These are phyloP conservation scores for Cucurbita maxima DNA, from an alignment of 306 rosid genomes.

Conservation along the genomic window DNA sequence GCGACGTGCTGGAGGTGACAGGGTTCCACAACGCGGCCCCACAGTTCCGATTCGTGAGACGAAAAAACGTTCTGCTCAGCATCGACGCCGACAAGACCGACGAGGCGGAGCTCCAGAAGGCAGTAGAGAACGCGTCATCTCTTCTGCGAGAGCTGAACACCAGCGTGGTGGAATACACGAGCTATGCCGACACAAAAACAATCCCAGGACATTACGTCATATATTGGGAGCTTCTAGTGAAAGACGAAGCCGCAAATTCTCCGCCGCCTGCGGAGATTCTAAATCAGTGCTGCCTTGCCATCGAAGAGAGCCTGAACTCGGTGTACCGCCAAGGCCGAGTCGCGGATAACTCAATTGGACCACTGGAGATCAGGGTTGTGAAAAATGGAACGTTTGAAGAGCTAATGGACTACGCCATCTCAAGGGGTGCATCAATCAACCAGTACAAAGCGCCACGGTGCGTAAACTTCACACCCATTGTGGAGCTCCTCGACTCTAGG, in stretches of 20 bases:
- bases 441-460: slow-evolving; percentile 93
- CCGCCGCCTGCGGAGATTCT: slow-evolving; percentile 28
- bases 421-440: slow-evolving; percentile 81
- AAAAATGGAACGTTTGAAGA: slow-evolving; percentile 87
- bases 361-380: slow-evolving; percentile 75
- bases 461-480: slow-evolving; percentile 65
- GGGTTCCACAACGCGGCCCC: slow-evolving; percentile 63
- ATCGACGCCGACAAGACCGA: slow-evolving; percentile 78
- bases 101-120: slow-evolving; percentile 71
- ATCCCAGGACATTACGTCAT: slow-evolving; percentile 92
- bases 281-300: slow-evolving; percentile 48
- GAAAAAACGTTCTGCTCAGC: slow-evolving; percentile 75
- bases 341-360: slow-evolving; percentile 72
- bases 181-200: slow-evolving; percentile 45
- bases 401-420: slow-evolving; percentile 86
- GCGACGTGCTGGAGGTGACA: slow-evolving; percentile 70
- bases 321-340: slow-evolving; percentile 84
- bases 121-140: slow-evolving; percentile 35
- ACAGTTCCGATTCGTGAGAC: slow-evolving; percentile 50
- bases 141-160: slow-evolving; percentile 42
- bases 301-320: slow-evolving; percentile 73
- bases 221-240: slow-evolving; percentile 67
- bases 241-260: slow-evolving; percentile 22
- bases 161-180: slow-evolving; percentile 66
- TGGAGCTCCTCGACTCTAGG: slow-evolving; percentile 71